A percentile compares a stretch with the other conserved stretches of the same genome.
Conservation (phyloP, 1,284 basidiomycete genomes). For the Irpex sp. region DNA sequence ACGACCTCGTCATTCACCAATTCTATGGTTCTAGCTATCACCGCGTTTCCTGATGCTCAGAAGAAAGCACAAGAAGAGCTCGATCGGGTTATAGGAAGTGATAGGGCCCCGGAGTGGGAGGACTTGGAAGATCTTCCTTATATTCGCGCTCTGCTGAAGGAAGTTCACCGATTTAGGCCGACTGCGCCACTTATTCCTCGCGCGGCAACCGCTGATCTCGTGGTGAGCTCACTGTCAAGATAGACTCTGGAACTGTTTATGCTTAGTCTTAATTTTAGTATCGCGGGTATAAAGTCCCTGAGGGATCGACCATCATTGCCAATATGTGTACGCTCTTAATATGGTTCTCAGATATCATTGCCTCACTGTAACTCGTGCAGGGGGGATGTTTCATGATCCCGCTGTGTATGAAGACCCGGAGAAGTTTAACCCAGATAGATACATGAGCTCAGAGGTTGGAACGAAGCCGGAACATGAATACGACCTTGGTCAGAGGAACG, state of each 20-base stretch:
- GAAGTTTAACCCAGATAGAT: background rate
- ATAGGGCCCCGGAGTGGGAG: constrained; percentile 28
- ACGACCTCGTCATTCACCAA: background rate
- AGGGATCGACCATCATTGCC: constrained; percentile 20
- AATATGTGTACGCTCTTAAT: constrained; percentile 6
- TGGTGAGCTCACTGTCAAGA: background rate
- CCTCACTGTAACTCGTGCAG: background rate
- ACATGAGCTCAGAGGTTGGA: background rate
- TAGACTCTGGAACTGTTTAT: background rate
- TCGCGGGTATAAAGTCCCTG: constrained; percentile 22
- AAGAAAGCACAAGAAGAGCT: constrained; percentile 32
- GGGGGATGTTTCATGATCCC: background rate
- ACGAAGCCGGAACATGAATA: background rate
- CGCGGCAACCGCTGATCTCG: background rate
- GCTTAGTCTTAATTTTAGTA: constrained; percentile 6
- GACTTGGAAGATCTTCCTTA: constrained; percentile 33
- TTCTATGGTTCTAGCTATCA: background rate
- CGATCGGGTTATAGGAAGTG: constrained; percentile 32
- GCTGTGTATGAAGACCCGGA: background rate
- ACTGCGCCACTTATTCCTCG: constrained; percentile 2
- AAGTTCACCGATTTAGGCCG: constrained; percentile 28
- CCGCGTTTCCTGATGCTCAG: constrained; percentile 25
- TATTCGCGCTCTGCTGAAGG: constrained; percentile 33
- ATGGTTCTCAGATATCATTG: background rate
- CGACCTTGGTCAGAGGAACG: constrained; percentile 1